Conservation (phyloP, 345 rosid species). For the Euphorbia lathyris region DNA sequence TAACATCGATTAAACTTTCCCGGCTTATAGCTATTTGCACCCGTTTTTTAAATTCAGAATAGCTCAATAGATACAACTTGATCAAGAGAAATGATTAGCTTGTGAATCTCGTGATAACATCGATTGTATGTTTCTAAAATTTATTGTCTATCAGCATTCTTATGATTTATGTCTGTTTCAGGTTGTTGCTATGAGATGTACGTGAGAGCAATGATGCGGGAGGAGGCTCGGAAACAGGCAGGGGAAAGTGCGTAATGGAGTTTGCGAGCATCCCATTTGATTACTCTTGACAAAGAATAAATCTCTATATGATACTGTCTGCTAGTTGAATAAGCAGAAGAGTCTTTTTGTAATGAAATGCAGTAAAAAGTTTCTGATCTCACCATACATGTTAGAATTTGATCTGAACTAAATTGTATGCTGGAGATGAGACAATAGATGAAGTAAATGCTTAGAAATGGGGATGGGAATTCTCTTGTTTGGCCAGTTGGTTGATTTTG, state of each 20-base stretch:
- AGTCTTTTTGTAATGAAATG: conserved; percentile 10
- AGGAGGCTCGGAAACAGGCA: conserved; percentile 59
- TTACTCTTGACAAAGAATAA: background rate
- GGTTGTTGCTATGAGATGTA: conserved; percentile 97
- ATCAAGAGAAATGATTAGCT: background rate
- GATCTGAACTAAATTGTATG: background rate
- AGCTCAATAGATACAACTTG: background rate
- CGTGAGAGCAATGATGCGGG: conserved; percentile 61
- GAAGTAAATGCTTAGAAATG: background rate
- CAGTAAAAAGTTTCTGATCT: conserved; percentile 1
- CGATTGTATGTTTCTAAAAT: background rate
- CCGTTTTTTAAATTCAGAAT: background rate
- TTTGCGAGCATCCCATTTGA: conserved; percentile 10
- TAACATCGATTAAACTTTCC: no score
- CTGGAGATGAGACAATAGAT: background rate
- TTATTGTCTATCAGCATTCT: background rate
- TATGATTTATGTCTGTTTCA: conserved; percentile 33
- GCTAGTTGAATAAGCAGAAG: conserved; percentile 24
- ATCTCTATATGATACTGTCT: background rate
- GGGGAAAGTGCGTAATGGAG: conserved; percentile 34
- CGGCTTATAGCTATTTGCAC: no score
- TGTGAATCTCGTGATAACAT: background rate
- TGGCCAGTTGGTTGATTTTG: no score
- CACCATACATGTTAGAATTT: background rate
- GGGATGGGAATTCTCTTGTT: background rate